Percentiles rank a stretch among this genome's conserved stretches.
Conservation (phyloP, 2,329 filamentous ascomycete genomes). For the Trichoderma sp. region DNA sequence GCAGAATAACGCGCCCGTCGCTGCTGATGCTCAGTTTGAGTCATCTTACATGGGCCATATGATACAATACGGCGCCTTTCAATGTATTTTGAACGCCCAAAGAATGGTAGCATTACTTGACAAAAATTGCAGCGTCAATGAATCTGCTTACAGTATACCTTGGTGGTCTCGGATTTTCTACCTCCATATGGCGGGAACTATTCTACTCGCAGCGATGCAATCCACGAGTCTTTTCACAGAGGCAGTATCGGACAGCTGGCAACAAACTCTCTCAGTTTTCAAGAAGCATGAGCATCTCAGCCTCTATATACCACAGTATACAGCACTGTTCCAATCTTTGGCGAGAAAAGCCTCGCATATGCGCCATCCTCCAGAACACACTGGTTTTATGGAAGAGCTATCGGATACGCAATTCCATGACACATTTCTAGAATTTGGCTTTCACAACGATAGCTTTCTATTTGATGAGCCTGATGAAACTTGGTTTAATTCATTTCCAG, state of each 20-base stretch:
- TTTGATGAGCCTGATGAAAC: not conserved
- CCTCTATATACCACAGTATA: not conserved
- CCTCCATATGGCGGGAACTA: not conserved
- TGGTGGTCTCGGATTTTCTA: not conserved
- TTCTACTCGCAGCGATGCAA: not conserved
- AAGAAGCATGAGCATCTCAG: slow-evolving; percentile 1
- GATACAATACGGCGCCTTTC: not conserved
- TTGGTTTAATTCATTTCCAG: not conserved
- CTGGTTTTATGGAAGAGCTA: not conserved
- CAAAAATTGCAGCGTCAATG: not conserved
- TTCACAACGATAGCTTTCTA: not conserved
- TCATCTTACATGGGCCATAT: not conserved
- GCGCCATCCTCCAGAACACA: not conserved
- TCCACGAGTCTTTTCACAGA: not conserved
- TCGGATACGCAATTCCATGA: not conserved
- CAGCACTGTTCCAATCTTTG: not conserved
- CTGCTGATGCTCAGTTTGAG: not conserved
- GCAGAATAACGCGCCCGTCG: not conserved
- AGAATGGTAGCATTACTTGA: not conserved
- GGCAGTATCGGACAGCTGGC: not conserved
- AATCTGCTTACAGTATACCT: not conserved
- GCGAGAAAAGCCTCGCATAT: not conserved
- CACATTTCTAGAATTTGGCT: not conserved
- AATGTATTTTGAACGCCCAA: not conserved
- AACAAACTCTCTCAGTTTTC: not conserved